Base-by-base conservation (phyloP, 78 protist species). In the Monocercomonoides exilis region DNA sequence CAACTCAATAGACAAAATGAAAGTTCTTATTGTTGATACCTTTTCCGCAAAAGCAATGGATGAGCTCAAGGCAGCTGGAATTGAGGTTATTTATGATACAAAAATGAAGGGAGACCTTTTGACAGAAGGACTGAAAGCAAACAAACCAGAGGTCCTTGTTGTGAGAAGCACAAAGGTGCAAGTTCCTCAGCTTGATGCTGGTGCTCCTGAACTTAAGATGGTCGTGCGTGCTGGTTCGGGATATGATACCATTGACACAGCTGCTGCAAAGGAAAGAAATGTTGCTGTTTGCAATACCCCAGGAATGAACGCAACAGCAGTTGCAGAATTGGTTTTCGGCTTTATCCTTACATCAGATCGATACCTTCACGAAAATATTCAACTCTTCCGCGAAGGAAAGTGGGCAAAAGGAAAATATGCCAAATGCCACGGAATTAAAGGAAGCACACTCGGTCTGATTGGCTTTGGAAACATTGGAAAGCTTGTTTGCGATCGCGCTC, bases 141-240 rank as follows among this genome's bases (percentile, higher is more conserved):
- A 44, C 1, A 79, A 88, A 6, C 89, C 89, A 43, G 85, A 45
- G 32, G 85, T 80, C 21, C 41, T 88, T 42, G 45, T 88, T 6
- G 90, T 88, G 79, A 85, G 90, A 6, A 38, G 45, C 4, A 79
- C 82, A 33, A 79, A 79, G 11, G 82, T 88, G 1, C 11, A 77
- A n/a, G 44, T 42, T 3, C 86, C 79, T 1, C 85, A 77, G 45
- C 32, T 87, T 35, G 85, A 70, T 41, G 89, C 85, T 41, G 64
- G 85, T 89, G 5, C 33, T 84, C 41, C 0, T 29, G 3, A 85
- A 29, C 85, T 89, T 44, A 82, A 82, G 45, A 41, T 89, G 43
- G 43, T 85, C 5, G 64, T 89, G 1, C 88, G 91, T 36, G 84
- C 88, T 32, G 91, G 91, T 54, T 84, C 91, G 43, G 91, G 91